These are phyloP conservation scores for Ceratobasidium sp. DNA, from an alignment of 1,284 basidiomycete genomes.

Conservation along the genomic window DNA sequence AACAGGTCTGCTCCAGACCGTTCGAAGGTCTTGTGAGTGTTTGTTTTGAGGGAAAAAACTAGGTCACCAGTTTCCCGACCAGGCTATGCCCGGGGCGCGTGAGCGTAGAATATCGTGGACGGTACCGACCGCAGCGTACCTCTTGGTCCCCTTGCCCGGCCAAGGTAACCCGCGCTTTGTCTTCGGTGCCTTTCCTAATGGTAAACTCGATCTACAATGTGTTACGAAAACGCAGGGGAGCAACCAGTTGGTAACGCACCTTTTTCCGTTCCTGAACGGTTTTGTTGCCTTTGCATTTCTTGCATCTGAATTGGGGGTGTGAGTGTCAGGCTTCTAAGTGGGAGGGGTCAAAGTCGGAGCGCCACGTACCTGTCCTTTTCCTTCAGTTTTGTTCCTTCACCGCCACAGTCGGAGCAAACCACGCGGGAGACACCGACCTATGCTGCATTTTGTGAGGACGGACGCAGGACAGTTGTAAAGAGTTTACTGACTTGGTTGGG, in stretches of 20 bases:
- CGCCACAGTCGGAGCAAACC: constrained; percentile 82
- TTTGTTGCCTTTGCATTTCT: constrained; percentile 92
- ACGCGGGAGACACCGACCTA: constrained; percentile 60
- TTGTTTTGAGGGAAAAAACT: constrained; percentile 80
- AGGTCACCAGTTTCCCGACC: constrained; percentile 87
- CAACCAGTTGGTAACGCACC: constrained; percentile 54
- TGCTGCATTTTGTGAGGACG: constrained; percentile 51
- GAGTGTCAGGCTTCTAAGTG: neutral
- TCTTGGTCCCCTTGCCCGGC: constrained; percentile 91
- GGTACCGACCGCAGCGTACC: constrained; percentile 59
- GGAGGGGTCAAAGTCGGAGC: neutral
- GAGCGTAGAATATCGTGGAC: constrained; percentile 4
- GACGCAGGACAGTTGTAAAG: constrained; percentile 34
- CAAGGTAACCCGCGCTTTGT: constrained; percentile 87
- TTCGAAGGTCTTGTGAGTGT: constrained; percentile 80
- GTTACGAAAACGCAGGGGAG: neutral
- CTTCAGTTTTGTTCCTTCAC: constrained; percentile 80
- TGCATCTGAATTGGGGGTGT: constrained; percentile 73
- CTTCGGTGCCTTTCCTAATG: constrained; percentile 88
- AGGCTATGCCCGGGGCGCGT: constrained; percentile 62
- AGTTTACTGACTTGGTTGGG: neutral
- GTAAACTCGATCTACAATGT: constrained; percentile 66
- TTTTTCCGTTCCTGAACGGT: constrained; percentile 88
- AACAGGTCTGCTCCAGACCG: constrained; percentile 82
- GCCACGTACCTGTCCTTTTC: constrained; percentile 84